A percentile compares a stretch with the other conserved stretches of the same genome.
Conservation (phyloP, 805 yeast genomes). For the Metschnikowia drakensbergensis region DNA sequence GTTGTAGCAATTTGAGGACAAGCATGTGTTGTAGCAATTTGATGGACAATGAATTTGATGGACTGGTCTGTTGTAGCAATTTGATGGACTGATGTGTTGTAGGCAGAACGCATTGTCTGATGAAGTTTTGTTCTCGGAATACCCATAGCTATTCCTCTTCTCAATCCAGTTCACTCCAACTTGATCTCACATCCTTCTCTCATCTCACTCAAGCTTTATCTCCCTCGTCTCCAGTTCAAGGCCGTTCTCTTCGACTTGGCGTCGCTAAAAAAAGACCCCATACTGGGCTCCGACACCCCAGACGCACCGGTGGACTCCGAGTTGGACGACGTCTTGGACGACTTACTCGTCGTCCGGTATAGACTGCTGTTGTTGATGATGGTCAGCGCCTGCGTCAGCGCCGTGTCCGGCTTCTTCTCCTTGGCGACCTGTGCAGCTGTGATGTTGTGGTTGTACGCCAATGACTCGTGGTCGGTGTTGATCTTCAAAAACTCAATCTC, state of each 20-base stretch:
- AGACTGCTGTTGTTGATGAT: slow-evolving; percentile 1
- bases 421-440: slow-evolving; percentile 15
- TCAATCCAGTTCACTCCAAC: no score
- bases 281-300: slow-evolving; percentile 11
- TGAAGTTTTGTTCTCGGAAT: no score
- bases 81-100: no score
- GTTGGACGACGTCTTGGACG: slow-evolving; percentile 14
- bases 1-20: no score
- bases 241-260: slow-evolving; percentile 31
- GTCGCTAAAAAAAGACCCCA: slow-evolving; percentile 4
- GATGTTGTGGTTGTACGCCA: slow-evolving; percentile 24
- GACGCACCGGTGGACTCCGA: slow-evolving; percentile 13
- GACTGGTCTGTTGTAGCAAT: no score
- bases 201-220: not conserved
- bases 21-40: no score
- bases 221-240: slow-evolving; percentile 34
- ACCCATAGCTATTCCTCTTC: no score
- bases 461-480: slow-evolving; percentile 30
- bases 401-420: slow-evolving; percentile 4
- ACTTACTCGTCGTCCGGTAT: slow-evolving; percentile 19
- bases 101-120: no score
- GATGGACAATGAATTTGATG: no score
- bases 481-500: slow-evolving; percentile 52
- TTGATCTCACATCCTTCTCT: not conserved
- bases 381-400: slow-evolving; percentile 6